These are phyloP conservation scores for Trichoderma lentiforme DNA, from an alignment of 2,329 filamentous ascomycete genomes.

Conservation along the genomic window DNA sequence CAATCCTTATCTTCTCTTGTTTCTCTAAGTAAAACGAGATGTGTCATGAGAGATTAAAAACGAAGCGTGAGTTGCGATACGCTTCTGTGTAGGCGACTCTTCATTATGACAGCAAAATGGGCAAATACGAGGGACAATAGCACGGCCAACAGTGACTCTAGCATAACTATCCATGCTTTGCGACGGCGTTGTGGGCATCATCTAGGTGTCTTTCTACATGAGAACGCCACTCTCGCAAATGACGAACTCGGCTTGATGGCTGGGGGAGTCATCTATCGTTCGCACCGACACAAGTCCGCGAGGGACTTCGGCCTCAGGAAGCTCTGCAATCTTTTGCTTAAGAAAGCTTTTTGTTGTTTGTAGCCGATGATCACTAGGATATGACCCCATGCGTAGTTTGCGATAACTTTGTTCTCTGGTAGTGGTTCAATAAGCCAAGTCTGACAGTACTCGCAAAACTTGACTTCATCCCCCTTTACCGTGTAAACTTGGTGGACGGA, in stretches of 20 bases:
- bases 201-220: background rate
- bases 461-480: background rate
- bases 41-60: background rate
- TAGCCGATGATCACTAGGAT: too few species aligned
- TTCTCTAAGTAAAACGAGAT: background rate
- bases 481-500: background rate
- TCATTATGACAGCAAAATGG: background rate
- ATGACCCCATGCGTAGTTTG: too few species aligned
- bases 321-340: too few species aligned
- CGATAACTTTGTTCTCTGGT: too few species aligned
- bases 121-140: background rate
- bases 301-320: too few species aligned
- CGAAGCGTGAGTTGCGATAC: background rate
- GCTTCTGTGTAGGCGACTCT: background rate
- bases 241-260: too few species aligned
- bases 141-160: background rate
- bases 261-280: too few species aligned
- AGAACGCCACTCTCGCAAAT: background rate
- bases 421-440: background rate
- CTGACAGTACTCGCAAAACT: background rate
- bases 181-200: background rate
- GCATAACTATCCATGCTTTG: background rate
- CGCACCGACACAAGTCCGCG: too few species aligned
- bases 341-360: too few species aligned
- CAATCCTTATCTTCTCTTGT: background rate